Base-by-base conservation (phyloP, 495 filamentous ascomycete species). In the Alectoria sarmentosa region DNA sequence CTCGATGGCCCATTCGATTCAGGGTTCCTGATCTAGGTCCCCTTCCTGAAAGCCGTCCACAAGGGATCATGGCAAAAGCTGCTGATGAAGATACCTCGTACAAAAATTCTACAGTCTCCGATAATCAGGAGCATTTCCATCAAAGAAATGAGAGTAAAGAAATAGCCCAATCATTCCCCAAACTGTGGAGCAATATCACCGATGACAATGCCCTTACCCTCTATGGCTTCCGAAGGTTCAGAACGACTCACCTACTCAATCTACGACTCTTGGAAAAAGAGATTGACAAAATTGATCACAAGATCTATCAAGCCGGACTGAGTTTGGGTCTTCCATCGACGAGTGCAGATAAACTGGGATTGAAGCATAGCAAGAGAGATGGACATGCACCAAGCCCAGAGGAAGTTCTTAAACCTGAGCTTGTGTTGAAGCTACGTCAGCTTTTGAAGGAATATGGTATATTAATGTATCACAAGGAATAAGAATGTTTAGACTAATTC, bases 221-320 rank as follows among this genome's bases (percentile, higher is more conserved):
- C 19, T 66, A 66, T 60, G 70, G 73, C 15, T 73, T 73, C 57
- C 70, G 70, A 61, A 62, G 72, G 17, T 75, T 72, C 63, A 73
- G 69, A 62, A 75, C 69, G 14, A 66, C 70, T 55, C 70, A 73
- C 46, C 65, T 73, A 30, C 52, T 75, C 28, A 75, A 75, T 44
- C 67, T 73, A 32, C 70, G 73, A 46, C 70, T 73, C 37, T 60
- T 73, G 23, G 72, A 73, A 62, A 57, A 62, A 17, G 70, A 73
- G 39, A 71, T 75, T 19, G 65, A 65, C 15, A 65, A 71, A 19
- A 11, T 73, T 8, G 70, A 75, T 54, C 66, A 72, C 66, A 15
- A 49, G 39, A 67, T 75, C 2, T 73, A 73, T 61, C 70, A 74
- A 48, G 71, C 72, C 28, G 72, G 69, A 17, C 67, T 74, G 9